Evolutionary conservation across 495 filamentous ascomycete genomes (phyloP).

Genomic region (Gamarada debralockiae): DNA sequence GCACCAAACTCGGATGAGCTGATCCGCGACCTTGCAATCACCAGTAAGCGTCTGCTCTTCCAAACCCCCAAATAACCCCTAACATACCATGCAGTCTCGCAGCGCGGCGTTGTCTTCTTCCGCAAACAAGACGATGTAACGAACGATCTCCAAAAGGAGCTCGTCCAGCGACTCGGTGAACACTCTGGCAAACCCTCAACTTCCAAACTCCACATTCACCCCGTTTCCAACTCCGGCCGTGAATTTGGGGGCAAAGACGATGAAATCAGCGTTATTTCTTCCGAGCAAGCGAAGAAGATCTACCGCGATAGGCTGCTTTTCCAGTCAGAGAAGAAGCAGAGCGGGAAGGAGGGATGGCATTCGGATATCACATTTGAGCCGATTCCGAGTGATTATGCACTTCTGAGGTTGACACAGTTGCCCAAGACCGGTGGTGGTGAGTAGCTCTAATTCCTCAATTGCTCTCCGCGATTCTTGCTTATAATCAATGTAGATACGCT

Average conservation of each 20-base stretch:
- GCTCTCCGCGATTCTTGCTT: background rate
- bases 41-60: conserved; percentile 50
- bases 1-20: conserved; percentile 64
- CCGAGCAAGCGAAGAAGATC: conserved; percentile 52
- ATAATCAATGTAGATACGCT: conserved; percentile 44
- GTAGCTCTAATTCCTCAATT: background rate
- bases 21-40: conserved; percentile 64
- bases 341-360: conserved; percentile 54
- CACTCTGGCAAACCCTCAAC: conserved; percentile 63
- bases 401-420: conserved; percentile 55
- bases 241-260: conserved; percentile 51
- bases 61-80: background rate
- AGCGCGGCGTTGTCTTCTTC: conserved; percentile 80
- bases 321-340: conserved; percentile 31
- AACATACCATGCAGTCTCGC: conserved; percentile 53
- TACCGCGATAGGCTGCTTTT: conserved; percentile 33
- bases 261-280: conserved; percentile 72
- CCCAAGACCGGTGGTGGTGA: conserved; percentile 62
- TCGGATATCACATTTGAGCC: conserved; percentile 69
- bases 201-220: conserved; percentile 69
- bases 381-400: conserved; percentile 61
- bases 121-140: conserved; percentile 67
- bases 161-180: conserved; percentile 62
- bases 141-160: conserved; percentile 63
- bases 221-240: conserved; percentile 55